These are phyloP conservation scores for Rhizophagus sp. DNA, from an alignment of 192 early-diverging fungal genomes.

Conservation along the genomic window DNA sequence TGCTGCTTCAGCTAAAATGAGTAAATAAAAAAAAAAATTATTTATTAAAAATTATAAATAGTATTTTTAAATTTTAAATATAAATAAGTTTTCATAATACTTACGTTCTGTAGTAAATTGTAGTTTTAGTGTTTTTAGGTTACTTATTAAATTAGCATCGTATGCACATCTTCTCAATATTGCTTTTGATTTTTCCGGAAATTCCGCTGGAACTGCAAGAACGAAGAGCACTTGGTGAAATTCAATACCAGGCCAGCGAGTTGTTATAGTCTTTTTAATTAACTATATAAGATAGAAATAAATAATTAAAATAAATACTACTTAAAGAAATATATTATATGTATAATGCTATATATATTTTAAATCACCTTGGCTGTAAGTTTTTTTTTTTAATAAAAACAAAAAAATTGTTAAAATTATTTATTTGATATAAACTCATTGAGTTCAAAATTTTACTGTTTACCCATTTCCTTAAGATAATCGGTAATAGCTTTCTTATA, in stretches of 20 bases:
- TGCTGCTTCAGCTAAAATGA: conserved; percentile 16
- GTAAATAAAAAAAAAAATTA: too few species aligned
- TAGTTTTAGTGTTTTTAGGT: too few species aligned
- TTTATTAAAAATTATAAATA: not conserved
- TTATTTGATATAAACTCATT: too few species aligned
- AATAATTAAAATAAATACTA: too few species aligned
- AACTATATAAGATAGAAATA: not conserved
- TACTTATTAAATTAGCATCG: conserved; percentile 43
- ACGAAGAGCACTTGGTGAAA: not conserved
- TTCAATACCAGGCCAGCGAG: conserved; percentile 5
- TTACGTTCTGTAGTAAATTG: too few species aligned
- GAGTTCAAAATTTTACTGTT: not conserved
- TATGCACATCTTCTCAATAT: conserved; percentile 55
- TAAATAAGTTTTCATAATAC: not conserved
- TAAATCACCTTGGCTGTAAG: too few species aligned
- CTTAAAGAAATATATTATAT: too few species aligned
- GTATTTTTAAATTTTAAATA: not conserved
- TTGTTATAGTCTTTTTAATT: not conserved
- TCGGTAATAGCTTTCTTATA: conserved; percentile 52
- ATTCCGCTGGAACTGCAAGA: conserved; percentile 55
- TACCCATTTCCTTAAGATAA: conserved; percentile 41
- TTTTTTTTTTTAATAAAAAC: too few species aligned
- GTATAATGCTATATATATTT: too few species aligned
- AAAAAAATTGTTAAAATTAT: not conserved
- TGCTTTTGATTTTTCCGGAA: conserved; percentile 52